Percentiles rank a stretch among this genome's conserved stretches.
Evolutionary conservation across 495 filamentous ascomycete species (phyloP).

Genomic region (Lepraria neglecta): DNA sequence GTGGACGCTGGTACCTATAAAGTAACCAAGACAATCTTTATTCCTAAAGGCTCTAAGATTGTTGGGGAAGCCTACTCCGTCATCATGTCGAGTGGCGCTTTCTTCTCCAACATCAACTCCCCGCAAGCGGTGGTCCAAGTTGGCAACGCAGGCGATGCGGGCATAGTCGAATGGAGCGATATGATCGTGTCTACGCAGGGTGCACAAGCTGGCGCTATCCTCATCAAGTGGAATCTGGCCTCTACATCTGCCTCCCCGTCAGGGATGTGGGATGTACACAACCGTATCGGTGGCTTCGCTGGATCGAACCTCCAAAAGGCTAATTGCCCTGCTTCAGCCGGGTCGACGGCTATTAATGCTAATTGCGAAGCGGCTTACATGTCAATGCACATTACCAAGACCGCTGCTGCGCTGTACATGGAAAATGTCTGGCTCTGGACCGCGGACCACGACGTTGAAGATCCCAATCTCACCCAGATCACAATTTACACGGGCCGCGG

Average conservation of each 20-base stretch:
- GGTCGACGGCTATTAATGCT: conserved; percentile 33
- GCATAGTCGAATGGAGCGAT: conserved; percentile 53
- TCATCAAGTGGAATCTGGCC: conserved; percentile 69
- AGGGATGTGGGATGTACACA: conserved; percentile 55
- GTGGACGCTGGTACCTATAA: conserved; percentile 46
- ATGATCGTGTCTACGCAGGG: conserved; percentile 52
- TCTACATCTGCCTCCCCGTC: conserved; percentile 36
- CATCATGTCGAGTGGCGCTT: conserved; percentile 56
- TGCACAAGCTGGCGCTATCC: conserved; percentile 61
- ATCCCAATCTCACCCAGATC: conserved; percentile 51
- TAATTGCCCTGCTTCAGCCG: conserved; percentile 43
- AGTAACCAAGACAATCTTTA: conserved; percentile 41
- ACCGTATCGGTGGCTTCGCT: conserved; percentile 50
- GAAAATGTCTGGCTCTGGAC: conserved; percentile 72
- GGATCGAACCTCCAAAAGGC: conserved; percentile 46
- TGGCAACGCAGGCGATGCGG: conserved; percentile 47
- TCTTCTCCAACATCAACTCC: conserved; percentile 54
- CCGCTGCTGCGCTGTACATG: conserved; percentile 48
- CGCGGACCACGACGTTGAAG: conserved; percentile 70
- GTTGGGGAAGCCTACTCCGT: conserved; percentile 55
- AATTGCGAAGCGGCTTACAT: conserved; percentile 64
- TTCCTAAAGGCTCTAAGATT: conserved; percentile 41
- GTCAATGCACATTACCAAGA: conserved; percentile 58
- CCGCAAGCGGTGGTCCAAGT: conserved; percentile 61
- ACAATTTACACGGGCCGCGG: conserved; percentile 66